A percentile compares a stretch with the other conserved stretches of the same genome.
phyloP scores from a whole-genome alignment of 2,329 filamentous ascomycete species.

The Fusarium sp. region DNA sequence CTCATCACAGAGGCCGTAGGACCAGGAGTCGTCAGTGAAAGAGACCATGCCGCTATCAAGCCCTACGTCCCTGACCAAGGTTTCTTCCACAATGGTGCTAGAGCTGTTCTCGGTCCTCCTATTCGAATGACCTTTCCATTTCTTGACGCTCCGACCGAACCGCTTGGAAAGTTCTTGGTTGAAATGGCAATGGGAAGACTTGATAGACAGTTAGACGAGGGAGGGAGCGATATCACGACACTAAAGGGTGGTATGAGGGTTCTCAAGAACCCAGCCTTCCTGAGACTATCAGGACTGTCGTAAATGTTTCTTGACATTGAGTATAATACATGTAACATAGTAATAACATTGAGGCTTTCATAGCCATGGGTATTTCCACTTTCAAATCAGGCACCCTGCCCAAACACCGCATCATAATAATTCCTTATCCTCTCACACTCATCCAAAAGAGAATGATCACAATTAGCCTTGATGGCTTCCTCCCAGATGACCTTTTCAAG shows the following conservation, averaged over 20 bases:
- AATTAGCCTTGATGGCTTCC: slow-evolving; percentile 40
- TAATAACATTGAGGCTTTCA: not conserved
- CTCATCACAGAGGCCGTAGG: slow-evolving; percentile 21
- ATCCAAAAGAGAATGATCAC: slow-evolving; percentile 25
- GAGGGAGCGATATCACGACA: slow-evolving; percentile 11
- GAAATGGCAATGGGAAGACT: slow-evolving; percentile 33
- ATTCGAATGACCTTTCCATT: slow-evolving; percentile 8
- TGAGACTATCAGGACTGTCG: not conserved
- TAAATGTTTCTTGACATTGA: not conserved
- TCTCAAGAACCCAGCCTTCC: slow-evolving; percentile 32
- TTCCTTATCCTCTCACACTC: slow-evolving; percentile 40
- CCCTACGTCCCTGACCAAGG: slow-evolving; percentile 22
- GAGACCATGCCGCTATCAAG: slow-evolving; percentile 27
- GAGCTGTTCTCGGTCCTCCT: not conserved
- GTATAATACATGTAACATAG: not conserved
- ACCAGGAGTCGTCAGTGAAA: slow-evolving; percentile 27
- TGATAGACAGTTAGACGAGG: slow-evolving; percentile 11
- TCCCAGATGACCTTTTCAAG: slow-evolving; percentile 43
- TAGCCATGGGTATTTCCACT: not conserved
- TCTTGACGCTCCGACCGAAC: slow-evolving; percentile 29
- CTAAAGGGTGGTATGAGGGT: slow-evolving; percentile 26
- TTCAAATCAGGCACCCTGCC: not conserved
- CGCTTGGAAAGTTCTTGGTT: slow-evolving; percentile 25
- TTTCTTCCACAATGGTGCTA: not conserved
- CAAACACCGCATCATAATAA: slow-evolving; percentile 39